These are phyloP conservation scores for Beauveria australis DNA, from an alignment of 2,329 filamentous ascomycete genomes.

Conservation along the genomic window DNA sequence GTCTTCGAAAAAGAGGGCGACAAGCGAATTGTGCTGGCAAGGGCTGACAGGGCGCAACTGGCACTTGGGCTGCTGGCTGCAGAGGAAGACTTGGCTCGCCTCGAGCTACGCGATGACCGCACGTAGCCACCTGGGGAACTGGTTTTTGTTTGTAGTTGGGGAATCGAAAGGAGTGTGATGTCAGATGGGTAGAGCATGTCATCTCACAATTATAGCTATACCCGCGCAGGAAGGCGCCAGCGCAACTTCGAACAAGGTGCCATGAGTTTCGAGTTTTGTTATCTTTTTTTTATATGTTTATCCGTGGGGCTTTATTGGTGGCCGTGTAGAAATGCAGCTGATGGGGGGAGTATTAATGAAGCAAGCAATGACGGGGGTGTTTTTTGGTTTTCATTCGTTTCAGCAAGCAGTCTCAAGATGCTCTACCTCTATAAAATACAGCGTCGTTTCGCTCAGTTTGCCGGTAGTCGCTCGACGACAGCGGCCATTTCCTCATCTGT, in stretches of 20 bases:
- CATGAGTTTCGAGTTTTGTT: background rate
- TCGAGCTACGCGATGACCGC: conserved; percentile 43
- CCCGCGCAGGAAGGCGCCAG: background rate
- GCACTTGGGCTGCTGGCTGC: conserved; percentile 71
- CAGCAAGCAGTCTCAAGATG: conserved; percentile 5
- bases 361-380: background rate
- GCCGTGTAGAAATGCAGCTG: background rate
- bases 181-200: background rate
- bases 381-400: conserved; percentile 1
- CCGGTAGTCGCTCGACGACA: conserved; percentile 75
- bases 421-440: conserved; percentile 14
- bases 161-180: background rate
- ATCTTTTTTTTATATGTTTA: background rate
- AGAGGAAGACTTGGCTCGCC: conserved; percentile 63
- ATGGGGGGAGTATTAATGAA: background rate
- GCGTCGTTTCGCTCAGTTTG: conserved; percentile 39
- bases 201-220: background rate
- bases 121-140: background rate
- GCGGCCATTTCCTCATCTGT: conserved; percentile 93
- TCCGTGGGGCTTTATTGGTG: background rate
- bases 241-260: background rate
- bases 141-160: background rate
- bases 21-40: conserved; percentile 48
- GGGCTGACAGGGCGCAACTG: conserved; percentile 59
- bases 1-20: conserved; percentile 38